Evolutionary conservation across 306 rosid genomes (phyloP), one percentile per base, ranked within the genome.

Genomic region (Purshia tridentata): DNA sequence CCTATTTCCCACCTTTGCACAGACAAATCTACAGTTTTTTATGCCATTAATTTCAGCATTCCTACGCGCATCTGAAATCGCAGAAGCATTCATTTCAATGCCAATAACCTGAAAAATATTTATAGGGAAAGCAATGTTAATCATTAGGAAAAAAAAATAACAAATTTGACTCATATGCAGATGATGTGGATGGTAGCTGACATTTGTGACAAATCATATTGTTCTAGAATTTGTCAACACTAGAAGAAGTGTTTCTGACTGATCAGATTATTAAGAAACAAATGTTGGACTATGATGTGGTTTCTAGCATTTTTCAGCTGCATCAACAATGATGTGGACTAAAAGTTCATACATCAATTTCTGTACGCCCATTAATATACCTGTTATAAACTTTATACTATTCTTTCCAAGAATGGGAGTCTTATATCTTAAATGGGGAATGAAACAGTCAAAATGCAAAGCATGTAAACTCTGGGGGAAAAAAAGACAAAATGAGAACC

Each of bases 61-160:
- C 86, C 91, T 88, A 53, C 76, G 83, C 66, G 97, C 99, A 73
- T 91, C 98, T 73, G 87, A 86, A 73, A 94, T 89, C 2, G 99
- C 96, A 76, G 99, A 92, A 65, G 96, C 91, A 49, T 94, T 91
- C 97, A 94, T 91, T 88, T 94, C 99, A 79, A 94, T 84, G 50
- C 99, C 99, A 84, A 94, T 76, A 81, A 94, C 99, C 99, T 95
- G 87, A 12, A 55, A 83, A 23, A 65, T 69, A 63, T 23, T 53
- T 20, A 51, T 54, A 69, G 55, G 37, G 53, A 77, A 79, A 78
- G 63, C 61, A 65, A 37, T 54, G 14, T 81, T 18, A 68, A 70
- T 18, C 40, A 77, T 44, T 54, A 68, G 54, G 39, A 15, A n/a
- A 62, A 52, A 51, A 51, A 50, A 15, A 29, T 15, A 56, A 70